Evolutionary conservation across 208 protist species (phyloP).

Genomic region (Crithidia brevicula): DNA sequence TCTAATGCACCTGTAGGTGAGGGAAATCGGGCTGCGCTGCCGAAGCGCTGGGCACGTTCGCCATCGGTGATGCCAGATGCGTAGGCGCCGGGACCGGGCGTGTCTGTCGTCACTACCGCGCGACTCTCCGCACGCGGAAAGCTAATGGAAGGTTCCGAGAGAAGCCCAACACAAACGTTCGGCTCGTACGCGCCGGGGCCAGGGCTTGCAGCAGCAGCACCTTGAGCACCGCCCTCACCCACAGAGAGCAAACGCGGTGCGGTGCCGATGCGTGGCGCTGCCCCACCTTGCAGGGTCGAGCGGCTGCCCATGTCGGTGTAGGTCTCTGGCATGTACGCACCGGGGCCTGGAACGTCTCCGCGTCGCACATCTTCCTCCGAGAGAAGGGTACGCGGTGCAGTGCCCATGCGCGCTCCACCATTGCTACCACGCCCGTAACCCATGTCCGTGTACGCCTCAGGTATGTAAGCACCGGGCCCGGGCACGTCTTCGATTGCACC

Average conservation of each 20-base stretch:
- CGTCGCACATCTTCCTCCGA: not conserved
- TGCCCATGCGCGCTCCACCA: constrained; percentile 1
- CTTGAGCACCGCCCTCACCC: not conserved
- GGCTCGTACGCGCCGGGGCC: constrained; percentile 48
- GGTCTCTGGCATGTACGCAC: constrained; percentile 11
- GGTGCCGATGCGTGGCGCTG: constrained; percentile 24
- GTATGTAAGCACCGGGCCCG: constrained; percentile 6
- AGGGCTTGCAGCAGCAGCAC: not conserved
- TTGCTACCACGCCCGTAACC: not conserved
- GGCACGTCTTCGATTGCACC: not conserved
- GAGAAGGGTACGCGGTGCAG: not conserved
- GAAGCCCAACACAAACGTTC: not conserved
- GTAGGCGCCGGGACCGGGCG: constrained; percentile 33
- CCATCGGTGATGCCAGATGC: not conserved
- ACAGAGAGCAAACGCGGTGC: constrained; percentile 20
- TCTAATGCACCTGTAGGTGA: not conserved
- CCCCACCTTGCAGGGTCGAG: not conserved
- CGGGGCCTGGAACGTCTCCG: constrained; percentile 16
- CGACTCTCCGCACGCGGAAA: constrained; percentile 15
- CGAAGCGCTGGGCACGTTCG: constrained; percentile 9
- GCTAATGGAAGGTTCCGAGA: constrained; percentile 15
- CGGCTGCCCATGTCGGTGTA: constrained; percentile 4
- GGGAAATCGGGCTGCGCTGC: constrained; percentile 19
- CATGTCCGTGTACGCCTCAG: constrained; percentile 12
- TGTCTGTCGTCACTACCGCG: constrained; percentile 6